Conservation (phyloP, 192 early-diverging fungal species). For the Entomortierella lignicola region DNA sequence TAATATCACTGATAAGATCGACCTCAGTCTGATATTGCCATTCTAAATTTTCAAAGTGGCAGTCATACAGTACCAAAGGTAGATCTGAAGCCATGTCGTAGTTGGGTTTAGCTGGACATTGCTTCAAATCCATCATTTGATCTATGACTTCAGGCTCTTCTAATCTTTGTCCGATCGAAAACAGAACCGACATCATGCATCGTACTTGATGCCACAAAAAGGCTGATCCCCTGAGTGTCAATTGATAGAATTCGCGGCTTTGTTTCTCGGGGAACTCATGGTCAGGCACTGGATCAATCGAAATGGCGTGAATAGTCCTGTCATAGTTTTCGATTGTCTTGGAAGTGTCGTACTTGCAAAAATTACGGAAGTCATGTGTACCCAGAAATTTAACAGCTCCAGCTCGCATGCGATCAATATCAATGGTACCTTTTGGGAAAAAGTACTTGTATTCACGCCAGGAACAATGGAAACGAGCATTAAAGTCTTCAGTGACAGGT, state of each 20-base stretch:
- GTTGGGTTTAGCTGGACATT: conserved; percentile 77
- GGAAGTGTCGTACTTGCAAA: conserved; percentile 93
- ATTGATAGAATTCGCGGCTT: conserved; percentile 67
- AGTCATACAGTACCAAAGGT: conserved; percentile 91
- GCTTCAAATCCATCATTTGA: conserved; percentile 73
- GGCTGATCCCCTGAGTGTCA: conserved; percentile 86
- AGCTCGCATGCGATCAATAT: conserved; percentile 81
- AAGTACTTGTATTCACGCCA: conserved; percentile 93
- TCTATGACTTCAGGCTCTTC: conserved; percentile 80
- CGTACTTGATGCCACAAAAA: conserved; percentile 99
- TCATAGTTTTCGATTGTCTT: conserved; percentile 86
- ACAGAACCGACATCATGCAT: conserved; percentile 93
- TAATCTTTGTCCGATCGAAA: conserved; percentile 83
- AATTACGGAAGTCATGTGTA: conserved; percentile 93
- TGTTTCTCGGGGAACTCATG: conserved; percentile 22
- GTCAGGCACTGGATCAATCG: conserved; percentile 30
- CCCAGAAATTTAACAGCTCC: conserved; percentile 80
- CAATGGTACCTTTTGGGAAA: conserved; percentile 75
- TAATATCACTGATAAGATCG: conserved; percentile 33
- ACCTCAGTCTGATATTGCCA: conserved; percentile 69
- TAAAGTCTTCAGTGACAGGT: conserved; percentile 79
- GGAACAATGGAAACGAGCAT: conserved; percentile 88
- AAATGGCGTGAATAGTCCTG: conserved; percentile 70
- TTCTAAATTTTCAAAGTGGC: conserved; percentile 72
- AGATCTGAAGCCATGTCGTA: conserved; percentile 94